Evolutionary conservation across 768 basidiomycete genomes (phyloP).

Genomic region (Tricholoma matsutake): DNA sequence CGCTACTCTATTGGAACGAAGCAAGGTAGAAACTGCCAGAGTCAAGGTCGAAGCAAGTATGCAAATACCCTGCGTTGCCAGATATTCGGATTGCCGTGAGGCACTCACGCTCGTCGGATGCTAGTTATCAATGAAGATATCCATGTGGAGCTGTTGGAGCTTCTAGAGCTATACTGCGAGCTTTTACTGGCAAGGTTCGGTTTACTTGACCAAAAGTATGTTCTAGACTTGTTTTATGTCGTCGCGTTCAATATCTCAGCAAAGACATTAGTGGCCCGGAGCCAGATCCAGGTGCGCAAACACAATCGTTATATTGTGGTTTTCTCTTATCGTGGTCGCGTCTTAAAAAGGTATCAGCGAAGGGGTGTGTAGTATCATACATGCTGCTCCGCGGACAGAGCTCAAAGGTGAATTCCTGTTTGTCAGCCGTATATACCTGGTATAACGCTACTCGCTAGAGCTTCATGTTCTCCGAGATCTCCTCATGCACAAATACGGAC

Average conservation of each 20-base stretch:
- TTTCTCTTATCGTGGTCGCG: not conserved
- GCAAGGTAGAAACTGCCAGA: slow-evolving; percentile 80
- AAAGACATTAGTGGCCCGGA: slow-evolving; percentile 55
- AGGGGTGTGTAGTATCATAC: slow-evolving; percentile 84
- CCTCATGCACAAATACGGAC: slow-evolving; percentile 93
- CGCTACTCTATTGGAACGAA: slow-evolving; percentile 72
- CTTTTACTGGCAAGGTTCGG: slow-evolving; percentile 91
- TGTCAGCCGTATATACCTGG: not conserved
- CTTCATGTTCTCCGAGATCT: slow-evolving; percentile 89
- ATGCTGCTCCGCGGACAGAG: slow-evolving; percentile 90
- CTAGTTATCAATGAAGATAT: slow-evolving; percentile 83
- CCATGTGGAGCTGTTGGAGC: slow-evolving; percentile 82
- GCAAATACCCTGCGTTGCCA: slow-evolving; percentile 23
- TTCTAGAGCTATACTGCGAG: slow-evolving; percentile 93
- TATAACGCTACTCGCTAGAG: slow-evolving; percentile 45
- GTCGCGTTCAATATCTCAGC: slow-evolving; percentile 11
- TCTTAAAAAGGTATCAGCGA: slow-evolving; percentile 48
- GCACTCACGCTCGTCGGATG: not conserved
- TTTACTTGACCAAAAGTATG: slow-evolving; percentile 84
- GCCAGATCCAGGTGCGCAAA: slow-evolving; percentile 68
- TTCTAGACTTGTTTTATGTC: slow-evolving; percentile 11
- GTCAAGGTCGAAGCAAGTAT: slow-evolving; percentile 83
- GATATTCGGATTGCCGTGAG: not conserved
- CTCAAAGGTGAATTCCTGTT: slow-evolving; percentile 60
- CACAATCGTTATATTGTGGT: not conserved